Evolutionary conservation across 148 eudicot genomes (phyloP), one percentile per base, ranked within the genome.

Genomic region (Heliosperma pusillum): DNA sequence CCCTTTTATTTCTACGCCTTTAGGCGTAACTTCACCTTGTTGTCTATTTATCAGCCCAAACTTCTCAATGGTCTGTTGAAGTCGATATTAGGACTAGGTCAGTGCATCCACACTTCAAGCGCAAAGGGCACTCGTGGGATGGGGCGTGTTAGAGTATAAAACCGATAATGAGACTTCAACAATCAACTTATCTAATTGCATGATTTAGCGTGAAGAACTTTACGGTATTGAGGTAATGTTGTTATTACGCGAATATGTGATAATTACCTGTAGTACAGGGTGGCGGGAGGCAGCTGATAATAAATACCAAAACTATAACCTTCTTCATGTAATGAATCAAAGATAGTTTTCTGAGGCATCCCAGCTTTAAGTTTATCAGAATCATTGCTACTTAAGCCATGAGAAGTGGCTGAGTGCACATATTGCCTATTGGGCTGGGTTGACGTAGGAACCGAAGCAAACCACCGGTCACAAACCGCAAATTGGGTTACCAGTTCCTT

Each of bases 401-500:
- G 78, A 2, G 97, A 91, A 16, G 97, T 91, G 27, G 97, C 97
- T 0, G 93, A 86, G 83, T 91, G 97, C 29, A 91, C 80, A 55
- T 81, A 91, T 50, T 79, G 74, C 79, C 97, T 70, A 71, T 91
- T 91, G 33, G 93, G 87, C 80, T 91, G 97, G 63, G 97, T 91
- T 0, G 87, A 78, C 3, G 93, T 81, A 1, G 97, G 97, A 16
- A 91, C 56, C 15, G 97, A 79, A 40, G 97, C 87, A 66, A 83
- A 85, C 97, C 97, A 91, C 44, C 90, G 75, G 44, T 91, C 97
- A 59, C 96, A 91, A 7, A 91, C 89, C 0, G 87, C 97, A 58
- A 86, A 91, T 69, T 91, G 87, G 55, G 79, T 26, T 45, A 89
- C 89, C 22, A 91, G 75, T 74, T n/a, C n/a, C n/a, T n/a, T n/a